These are phyloP conservation scores for Vaccinium vitisidaea DNA, from an alignment of 148 eudicot species.

Conservation along the genomic window DNA sequence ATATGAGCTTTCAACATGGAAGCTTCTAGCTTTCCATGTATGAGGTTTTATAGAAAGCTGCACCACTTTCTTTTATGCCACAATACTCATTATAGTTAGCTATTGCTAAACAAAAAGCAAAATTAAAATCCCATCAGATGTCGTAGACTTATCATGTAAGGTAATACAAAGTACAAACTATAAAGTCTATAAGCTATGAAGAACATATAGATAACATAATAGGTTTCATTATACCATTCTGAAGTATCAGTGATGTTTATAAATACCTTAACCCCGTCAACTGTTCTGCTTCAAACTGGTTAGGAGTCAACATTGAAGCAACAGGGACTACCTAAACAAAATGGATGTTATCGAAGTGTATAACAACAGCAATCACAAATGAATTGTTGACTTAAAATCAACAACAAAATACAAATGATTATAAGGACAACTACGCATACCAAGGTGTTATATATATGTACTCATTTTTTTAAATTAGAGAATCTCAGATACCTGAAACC, in stretches of 20 bases:
- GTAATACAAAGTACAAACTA: background rate
- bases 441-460: background rate
- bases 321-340: slow-evolving; percentile 82
- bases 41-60: background rate
- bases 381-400: slow-evolving; percentile 2
- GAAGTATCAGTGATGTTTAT: background rate
- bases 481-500: background rate
- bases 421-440: background rate
- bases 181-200: background rate
- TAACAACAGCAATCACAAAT: slow-evolving; percentile 1
- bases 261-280: slow-evolving; percentile 80
- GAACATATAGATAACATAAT: background rate
- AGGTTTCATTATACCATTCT: background rate
- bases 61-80: background rate
- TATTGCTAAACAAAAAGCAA: background rate
- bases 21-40: background rate
- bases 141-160: background rate
- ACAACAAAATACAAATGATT: background rate
- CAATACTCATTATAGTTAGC: background rate
- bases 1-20: background rate
- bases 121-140: background rate
- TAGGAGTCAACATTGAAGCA: slow-evolving; percentile 98
- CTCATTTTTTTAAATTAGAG: background rate
- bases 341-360: slow-evolving; percentile 19
- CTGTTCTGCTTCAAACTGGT: slow-evolving; percentile 96